Base-by-base conservation (phyloP, 495 filamentous ascomycete genomes). In the Neurospora sublineolata region DNA sequence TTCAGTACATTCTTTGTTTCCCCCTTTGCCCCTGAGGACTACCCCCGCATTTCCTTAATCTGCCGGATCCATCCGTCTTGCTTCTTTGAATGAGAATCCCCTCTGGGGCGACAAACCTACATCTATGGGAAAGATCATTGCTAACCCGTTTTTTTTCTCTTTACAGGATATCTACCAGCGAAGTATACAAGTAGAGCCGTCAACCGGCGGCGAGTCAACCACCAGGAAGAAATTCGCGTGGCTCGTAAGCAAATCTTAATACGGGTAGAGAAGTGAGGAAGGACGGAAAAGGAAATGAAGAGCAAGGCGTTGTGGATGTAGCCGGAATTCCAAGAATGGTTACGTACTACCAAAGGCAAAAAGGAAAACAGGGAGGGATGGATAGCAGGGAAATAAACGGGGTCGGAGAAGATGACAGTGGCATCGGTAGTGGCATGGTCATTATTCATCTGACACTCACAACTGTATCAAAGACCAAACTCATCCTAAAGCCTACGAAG, bases 131-230 rank as follows among this genome's bases (percentile, higher is more conserved):
- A 4, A 20, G 10, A 33, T 27, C 27, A 23, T 11, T 73, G 37
- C 67, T 42, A 36, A 60, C 39, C 9, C 0, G 6, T 37, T 9
- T 20, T 9, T 20, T 4, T 18, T 20, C 30, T 44, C 37, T 44
- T 67, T 0, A 7, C 68, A 90, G 88, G 87, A 89, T 20, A 83
- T 90, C 27, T 89, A 89, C 77, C 86, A 89, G 70, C 85, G 87
- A 70, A 88, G 86, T 75, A 71, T 87, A 10, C 80, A 84, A 69
- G 81, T 89, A 41, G 88, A 90, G 78, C 81, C 83, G 12, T 77
- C 82, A 23, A 77, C 79, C 27, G 80, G 78, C 4, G 69, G 75
- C 37, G 42, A 74, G 33, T 72, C 79, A 7, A 83, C 78, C 30
- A 80, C 73, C 71, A 87, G 82, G 76, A 87, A 87, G 80, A 87